These are phyloP conservation scores for Boechera stricta DNA, from an alignment of 345 rosid genomes.

Conservation along the genomic window DNA sequence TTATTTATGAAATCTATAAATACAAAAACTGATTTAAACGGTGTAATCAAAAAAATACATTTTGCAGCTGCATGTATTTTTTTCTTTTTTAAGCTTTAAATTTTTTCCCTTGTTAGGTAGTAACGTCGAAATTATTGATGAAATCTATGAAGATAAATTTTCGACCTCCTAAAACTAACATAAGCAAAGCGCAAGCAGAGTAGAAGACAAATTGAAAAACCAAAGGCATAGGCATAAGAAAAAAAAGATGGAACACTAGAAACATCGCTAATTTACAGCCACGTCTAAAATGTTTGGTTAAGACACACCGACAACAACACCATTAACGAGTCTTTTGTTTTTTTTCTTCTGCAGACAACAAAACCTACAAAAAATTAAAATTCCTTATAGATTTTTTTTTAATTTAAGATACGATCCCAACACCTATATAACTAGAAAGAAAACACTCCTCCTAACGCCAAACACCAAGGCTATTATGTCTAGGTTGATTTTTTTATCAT, in stretches of 20 bases:
- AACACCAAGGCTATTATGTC: constrained; percentile 33
- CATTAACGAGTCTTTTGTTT: constrained; percentile 23
- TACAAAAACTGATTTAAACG: too few relatives aligned
- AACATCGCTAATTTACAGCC: constrained; percentile 37
- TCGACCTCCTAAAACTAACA: not conserved
- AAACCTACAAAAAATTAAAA: not conserved
- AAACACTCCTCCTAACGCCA: constrained; percentile 24
- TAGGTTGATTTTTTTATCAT: constrained; percentile 24
- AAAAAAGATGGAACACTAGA: not conserved
- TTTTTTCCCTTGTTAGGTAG: too few relatives aligned
- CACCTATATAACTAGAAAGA: constrained; percentile 20
- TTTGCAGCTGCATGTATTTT: too few relatives aligned
- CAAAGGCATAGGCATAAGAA: not conserved
- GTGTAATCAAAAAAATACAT: too few relatives aligned
- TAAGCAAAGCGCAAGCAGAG: not conserved
- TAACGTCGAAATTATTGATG: too few relatives aligned
- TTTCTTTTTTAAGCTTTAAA: too few relatives aligned
- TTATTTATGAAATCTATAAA: too few relatives aligned
- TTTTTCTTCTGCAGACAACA: constrained; percentile 11
- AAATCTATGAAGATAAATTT: too few relatives aligned
- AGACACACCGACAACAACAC: constrained; percentile 32
- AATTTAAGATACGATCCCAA: constrained; percentile 8
- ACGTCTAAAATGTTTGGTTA: constrained; percentile 19
- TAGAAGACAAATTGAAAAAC: not conserved
- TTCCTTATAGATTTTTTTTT: not conserved